Evolutionary conservation across 176 grass and related monocot species (phyloP).

Genomic region (Luzula sylvatica): DNA sequence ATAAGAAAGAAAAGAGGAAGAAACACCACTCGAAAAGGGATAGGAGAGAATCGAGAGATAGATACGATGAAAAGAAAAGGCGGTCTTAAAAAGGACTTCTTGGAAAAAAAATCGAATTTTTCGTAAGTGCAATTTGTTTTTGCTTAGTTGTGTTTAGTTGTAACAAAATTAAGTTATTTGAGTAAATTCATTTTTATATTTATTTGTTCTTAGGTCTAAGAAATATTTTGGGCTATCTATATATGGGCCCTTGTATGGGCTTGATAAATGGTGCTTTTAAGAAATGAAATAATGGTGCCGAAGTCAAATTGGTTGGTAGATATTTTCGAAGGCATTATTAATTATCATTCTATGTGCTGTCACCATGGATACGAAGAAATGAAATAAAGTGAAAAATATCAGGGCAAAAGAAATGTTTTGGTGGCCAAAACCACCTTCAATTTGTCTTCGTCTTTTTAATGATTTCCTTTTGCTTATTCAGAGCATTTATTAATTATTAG

Average conservation of each 20-base stretch:
- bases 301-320: neutral
- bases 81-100: neutral
- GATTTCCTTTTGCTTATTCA: neutral
- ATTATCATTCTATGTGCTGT: neutral
- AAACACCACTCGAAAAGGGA: constrained; percentile 30
- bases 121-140: neutral
- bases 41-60: constrained; percentile 24
- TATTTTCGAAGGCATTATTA: neutral
- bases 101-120: neutral
- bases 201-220: neutral
- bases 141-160: neutral
- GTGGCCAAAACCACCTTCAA: constrained; percentile 8
- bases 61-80: constrained; percentile 19
- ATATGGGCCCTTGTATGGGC: neutral
- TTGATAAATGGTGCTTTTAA: neutral
- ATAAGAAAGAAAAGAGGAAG: constrained; percentile 43
- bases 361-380: neutral
- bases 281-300: neutral
- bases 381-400: neutral
- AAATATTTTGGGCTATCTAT: no score
- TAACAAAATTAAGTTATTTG: neutral
- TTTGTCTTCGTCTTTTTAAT: neutral
- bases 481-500: neutral
- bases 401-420: neutral
- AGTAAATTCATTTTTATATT: neutral